Evolutionary conservation across 208 protist species (phyloP).

Genomic region (Leishmania aethiopica): DNA sequence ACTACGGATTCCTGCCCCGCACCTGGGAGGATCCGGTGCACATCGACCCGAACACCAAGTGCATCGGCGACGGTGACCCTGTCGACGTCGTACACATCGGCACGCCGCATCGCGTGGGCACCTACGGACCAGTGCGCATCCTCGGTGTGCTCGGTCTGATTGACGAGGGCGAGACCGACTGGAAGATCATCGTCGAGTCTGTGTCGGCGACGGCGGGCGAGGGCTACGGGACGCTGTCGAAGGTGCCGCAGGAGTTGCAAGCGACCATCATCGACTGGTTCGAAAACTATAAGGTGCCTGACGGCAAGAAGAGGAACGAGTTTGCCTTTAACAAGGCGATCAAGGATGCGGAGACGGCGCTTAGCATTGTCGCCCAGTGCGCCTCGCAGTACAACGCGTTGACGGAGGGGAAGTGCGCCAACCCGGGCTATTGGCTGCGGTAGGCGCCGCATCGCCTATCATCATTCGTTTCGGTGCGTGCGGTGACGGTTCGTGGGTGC

Average conservation of each 20-base stretch:
- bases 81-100: constrained; percentile 92
- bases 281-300: constrained; percentile 92
- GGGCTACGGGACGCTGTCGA: constrained; percentile 44
- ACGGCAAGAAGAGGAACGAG: constrained; percentile 90
- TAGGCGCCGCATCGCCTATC: neutral
- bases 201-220: constrained; percentile 25
- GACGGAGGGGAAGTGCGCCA: constrained; percentile 29
- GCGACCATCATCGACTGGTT: constrained; percentile 85
- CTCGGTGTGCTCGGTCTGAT: constrained; percentile 90
- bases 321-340: constrained; percentile 81
- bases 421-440: constrained; percentile 70
- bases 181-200: constrained; percentile 87
- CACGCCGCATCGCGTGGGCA: constrained; percentile 35
- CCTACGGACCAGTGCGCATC: constrained; percentile 68
- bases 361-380: constrained; percentile 62
- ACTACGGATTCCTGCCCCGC: constrained; percentile 96
- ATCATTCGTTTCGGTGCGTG: neutral
- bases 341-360: constrained; percentile 52
- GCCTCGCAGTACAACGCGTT: constrained; percentile 67
- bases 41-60: constrained; percentile 53
- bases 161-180: constrained; percentile 93
- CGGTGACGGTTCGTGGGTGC: neutral
- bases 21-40: constrained; percentile 89
- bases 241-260: constrained; percentile 59
- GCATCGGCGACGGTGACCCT: constrained; percentile 90